Base-by-base conservation (phyloP, 2,329 filamentous ascomycete genomes). In the Xylariaceae sp. region DNA sequence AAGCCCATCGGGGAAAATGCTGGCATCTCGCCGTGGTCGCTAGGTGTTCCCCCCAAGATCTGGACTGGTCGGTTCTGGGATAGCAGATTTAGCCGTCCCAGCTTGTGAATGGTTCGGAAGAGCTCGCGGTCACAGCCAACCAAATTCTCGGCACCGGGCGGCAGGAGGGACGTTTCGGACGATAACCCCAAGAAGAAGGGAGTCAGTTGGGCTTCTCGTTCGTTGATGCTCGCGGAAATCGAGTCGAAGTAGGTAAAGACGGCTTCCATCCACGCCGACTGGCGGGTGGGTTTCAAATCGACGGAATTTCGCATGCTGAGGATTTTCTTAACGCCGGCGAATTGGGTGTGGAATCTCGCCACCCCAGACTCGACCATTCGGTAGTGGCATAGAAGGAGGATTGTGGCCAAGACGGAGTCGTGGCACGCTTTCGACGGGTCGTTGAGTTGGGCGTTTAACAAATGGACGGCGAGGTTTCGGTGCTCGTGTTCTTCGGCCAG, bases 241-340 rank as follows among this genome's bases (percentile, higher is more conserved):
- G 91, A 89, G 70, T 96, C 92, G 68, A 95, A 95, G 79, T 92
- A 95, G 35, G 89, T 94, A 67, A 96, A 96, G 63, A 96, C 84
- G 42, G 89, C 85, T 65, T 95, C 89, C 75, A 96, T 92, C 91
- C 91, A 96, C 9, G 85, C 83, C 55, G 89, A 87, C 57, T 91
- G 88, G 49, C 84, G 81, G 70, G 65, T 84, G 65, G 68, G 79
- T 72, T 68, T 82, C 53, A 71, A 73, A 0, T 74, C 72, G 27
- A 74, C 75, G 3, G 73, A 69, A 60, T 87, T 81, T 56, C 91
- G 81, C 73, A 96, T 82, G 3, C 85, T 82, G 8, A 96, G 80
- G 34, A 97, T 84, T 75, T 95, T 95, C 72, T 91, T 91, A 40
- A 96, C 91, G 0, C 92, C 91, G 0, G 90, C 90, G 65, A 96